These are phyloP conservation scores for Dendrocalamus latiflorus DNA, from an alignment of 202 grass and related monocot genomes.

Conservation along the genomic window DNA sequence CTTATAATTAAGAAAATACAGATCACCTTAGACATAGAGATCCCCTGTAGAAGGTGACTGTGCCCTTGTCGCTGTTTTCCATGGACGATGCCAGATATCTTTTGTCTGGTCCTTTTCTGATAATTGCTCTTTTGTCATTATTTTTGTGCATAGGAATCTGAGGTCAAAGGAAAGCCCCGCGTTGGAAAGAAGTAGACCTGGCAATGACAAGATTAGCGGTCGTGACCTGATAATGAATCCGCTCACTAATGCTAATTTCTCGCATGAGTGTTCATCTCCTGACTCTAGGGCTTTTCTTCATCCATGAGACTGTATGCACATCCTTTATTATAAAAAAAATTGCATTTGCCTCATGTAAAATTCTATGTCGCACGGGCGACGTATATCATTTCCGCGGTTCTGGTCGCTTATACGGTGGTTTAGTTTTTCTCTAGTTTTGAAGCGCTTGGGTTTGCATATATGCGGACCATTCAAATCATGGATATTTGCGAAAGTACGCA, in stretches of 20 bases:
- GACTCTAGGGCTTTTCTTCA: constrained; percentile 11
- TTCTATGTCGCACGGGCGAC: background rate
- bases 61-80: background rate
- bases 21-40: background rate
- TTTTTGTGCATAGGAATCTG: constrained; percentile 61
- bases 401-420: background rate
- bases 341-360: background rate
- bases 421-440: background rate
- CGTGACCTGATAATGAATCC: constrained; percentile 4
- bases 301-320: background rate
- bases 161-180: constrained; percentile 90
- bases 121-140: background rate
- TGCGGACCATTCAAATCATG: too few species aligned
- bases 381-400: background rate
- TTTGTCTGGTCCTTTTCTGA: background rate
- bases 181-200: constrained; percentile 51
- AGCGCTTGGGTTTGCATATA: too few species aligned
- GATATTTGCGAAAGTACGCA: too few species aligned
- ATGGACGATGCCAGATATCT: background rate
- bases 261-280: background rate
- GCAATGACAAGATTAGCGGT: background rate
- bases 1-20: background rate
- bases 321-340: background rate
- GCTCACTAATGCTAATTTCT: constrained; percentile 5
- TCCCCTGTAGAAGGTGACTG: background rate